Percentiles rank a stretch among this genome's conserved stretches.
phyloP scores from a whole-genome alignment of 2,329 filamentous ascomycete genomes.

The Fusarium nurragi region DNA sequence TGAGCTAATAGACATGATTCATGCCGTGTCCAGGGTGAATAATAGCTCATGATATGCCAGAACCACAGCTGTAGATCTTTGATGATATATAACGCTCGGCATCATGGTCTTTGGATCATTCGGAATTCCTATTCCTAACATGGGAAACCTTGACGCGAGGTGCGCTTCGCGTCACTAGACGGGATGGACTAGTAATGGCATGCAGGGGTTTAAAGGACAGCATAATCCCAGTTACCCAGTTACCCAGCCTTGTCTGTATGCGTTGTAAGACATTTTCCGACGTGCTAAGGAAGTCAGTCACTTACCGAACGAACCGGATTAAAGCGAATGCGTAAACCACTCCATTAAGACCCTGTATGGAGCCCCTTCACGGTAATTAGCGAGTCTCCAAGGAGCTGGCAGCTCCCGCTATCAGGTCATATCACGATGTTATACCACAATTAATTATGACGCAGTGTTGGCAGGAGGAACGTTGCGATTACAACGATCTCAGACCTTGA shows the following conservation, averaged over 20 bases:
- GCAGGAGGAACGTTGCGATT: conserved; percentile 26
- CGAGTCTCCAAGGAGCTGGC: conserved; percentile 30
- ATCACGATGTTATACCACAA: conserved; percentile 23
- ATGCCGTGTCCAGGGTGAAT: background rate
- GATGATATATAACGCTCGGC: conserved; percentile 1
- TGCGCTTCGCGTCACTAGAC: conserved; percentile 4
- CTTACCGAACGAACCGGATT: conserved; percentile 32
- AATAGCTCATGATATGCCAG: background rate
- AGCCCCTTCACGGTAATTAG: conserved; percentile 32
- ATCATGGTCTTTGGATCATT: conserved; percentile 4
- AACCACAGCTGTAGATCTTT: conserved; percentile 2
- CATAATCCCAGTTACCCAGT: background rate
- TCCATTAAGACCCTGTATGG: conserved; percentile 20
- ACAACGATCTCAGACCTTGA: conserved; percentile 26
- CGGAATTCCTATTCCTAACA: conserved; percentile 23
- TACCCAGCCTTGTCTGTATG: background rate
- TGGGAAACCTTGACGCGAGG: conserved; percentile 31
- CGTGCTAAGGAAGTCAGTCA: conserved; percentile 16
- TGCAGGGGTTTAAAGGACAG: conserved; percentile 16
- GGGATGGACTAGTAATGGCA: conserved; percentile 1
- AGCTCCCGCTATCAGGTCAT: conserved; percentile 31
- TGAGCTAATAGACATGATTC: background rate
- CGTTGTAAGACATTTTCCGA: conserved; percentile 18
- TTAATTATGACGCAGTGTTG: conserved; percentile 16
- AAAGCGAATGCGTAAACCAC: conserved; percentile 14